Base-by-base conservation (phyloP, 257 asterid species). In the Solanum bulbocastanum region DNA sequence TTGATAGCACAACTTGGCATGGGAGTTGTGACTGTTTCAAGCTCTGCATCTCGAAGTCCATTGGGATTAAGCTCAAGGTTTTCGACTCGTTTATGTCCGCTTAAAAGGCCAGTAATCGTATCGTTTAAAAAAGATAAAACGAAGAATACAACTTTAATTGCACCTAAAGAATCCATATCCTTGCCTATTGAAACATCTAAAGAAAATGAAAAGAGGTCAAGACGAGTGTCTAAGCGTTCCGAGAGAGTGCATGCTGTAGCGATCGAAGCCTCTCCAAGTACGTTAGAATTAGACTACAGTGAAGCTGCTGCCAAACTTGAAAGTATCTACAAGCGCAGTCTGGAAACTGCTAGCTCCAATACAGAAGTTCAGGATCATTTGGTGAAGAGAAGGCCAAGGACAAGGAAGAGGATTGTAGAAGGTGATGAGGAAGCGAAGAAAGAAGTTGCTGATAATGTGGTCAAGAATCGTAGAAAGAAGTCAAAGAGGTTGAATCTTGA, bases 271-370 rank as follows among this genome's bases (percentile, higher is more conserved):
- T 75, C 93, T 86, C 91, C 93, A 36, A 93, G 92, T 87, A 87
- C 92, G 44, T 52, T 89, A 79, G 98, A 93, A 10, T 81, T 96
- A 87, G 99, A 96, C 89, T 95, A 94, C 87, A 94, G 92, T 84
- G 99, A 93, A 89, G 98, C 97, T 86, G 99, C 98, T 44, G 95
- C 95, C 10, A 93, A 93, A 86, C 93, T 96, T 37, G 99, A 96
- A 90, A 87, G 92, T 86, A 88, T 96, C 18, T 96, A 87, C 88
- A 93, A 91, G 86, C 90, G 89, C 27, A 92, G 96, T 87, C 93
- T 95, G 58, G 92, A 89, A 86, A 75, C 88, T 20, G 85, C 81
- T 88, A 89, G 89, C 7, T 71, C 91, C 20, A 94, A 91, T 65
- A 90, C 90, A 11, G 96, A 91, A 82, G 90, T 87, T 83, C 86